Conservation (phyloP, 176 grass and related monocot species). For the Leersia perrieri region DNA sequence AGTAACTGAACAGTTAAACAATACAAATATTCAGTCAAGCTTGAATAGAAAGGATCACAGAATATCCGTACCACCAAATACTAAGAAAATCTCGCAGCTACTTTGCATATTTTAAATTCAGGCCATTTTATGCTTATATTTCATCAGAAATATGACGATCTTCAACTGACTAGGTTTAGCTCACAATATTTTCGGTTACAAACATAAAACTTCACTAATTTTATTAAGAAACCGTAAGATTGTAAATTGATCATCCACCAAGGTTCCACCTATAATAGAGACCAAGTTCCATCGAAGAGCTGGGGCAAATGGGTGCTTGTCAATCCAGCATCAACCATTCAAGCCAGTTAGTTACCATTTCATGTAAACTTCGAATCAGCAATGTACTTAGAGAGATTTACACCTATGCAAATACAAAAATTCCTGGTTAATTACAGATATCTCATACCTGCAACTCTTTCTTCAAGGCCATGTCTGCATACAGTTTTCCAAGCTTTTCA, state of each 20-base stretch:
- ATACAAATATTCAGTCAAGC: background rate
- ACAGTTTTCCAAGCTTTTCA: conserved; percentile 80
- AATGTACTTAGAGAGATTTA: background rate
- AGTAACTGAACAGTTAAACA: background rate
- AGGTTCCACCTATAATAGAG: background rate
- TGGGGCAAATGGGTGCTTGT: background rate
- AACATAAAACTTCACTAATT: background rate
- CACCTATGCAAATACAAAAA: background rate
- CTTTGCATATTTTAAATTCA: conserved; percentile 13
- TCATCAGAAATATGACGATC: background rate
- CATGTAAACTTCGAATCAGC: background rate
- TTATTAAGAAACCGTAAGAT: background rate
- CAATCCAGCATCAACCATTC: background rate
- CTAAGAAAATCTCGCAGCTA: background rate
- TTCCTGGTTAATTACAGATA: background rate
- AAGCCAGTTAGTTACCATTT: background rate
- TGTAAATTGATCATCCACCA: background rate
- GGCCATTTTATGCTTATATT: background rate
- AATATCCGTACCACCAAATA: background rate
- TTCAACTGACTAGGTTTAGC: background rate
- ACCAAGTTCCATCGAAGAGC: background rate
- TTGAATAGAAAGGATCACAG: conserved; percentile 8
- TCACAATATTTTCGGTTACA: background rate
- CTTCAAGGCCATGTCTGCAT: conserved; percentile 78
- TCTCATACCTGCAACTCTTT: conserved; percentile 80